phyloP scores from a whole-genome alignment of 106 monocot genomes.

The Gastrodia elata region DNA sequence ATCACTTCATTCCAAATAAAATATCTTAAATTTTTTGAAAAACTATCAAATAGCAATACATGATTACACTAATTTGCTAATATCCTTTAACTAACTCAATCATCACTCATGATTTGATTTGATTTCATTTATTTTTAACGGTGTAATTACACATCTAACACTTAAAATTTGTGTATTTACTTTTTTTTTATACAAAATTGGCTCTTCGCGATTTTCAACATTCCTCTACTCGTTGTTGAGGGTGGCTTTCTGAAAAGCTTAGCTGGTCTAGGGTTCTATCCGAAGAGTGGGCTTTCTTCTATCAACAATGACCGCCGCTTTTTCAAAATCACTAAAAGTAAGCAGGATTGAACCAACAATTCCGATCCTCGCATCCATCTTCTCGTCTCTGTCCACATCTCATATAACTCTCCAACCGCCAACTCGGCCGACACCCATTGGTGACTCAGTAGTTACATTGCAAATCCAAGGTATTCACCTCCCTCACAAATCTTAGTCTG shows the following conservation, averaged over 20 bases:
- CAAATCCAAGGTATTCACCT: conserved; percentile 19
- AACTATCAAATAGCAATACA: too few relatives aligned
- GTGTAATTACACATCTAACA: too few relatives aligned
- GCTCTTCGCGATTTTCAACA: too few relatives aligned
- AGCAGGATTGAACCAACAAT: background rate
- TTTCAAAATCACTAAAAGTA: background rate
- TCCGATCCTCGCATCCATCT: background rate
- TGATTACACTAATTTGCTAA: too few relatives aligned
- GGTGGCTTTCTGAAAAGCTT: background rate
- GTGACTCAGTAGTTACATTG: conserved; percentile 7
- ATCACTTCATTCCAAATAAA: too few relatives aligned
- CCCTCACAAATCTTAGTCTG: background rate
- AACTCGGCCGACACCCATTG: background rate
- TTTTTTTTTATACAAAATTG: too few relatives aligned
- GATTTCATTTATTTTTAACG: too few relatives aligned
- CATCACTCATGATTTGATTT: too few relatives aligned
- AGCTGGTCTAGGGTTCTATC: background rate
- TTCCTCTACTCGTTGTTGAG: background rate
- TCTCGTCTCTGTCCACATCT: conserved; percentile 11
- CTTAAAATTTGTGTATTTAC: too few relatives aligned
- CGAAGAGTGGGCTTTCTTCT: background rate
- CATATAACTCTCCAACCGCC: background rate
- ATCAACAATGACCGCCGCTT: background rate
- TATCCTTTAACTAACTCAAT: too few relatives aligned
- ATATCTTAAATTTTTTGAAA: too few relatives aligned